Base-by-base conservation (phyloP, 2,329 filamentous ascomycete genomes). In the Curvularia eragrostidis region DNA sequence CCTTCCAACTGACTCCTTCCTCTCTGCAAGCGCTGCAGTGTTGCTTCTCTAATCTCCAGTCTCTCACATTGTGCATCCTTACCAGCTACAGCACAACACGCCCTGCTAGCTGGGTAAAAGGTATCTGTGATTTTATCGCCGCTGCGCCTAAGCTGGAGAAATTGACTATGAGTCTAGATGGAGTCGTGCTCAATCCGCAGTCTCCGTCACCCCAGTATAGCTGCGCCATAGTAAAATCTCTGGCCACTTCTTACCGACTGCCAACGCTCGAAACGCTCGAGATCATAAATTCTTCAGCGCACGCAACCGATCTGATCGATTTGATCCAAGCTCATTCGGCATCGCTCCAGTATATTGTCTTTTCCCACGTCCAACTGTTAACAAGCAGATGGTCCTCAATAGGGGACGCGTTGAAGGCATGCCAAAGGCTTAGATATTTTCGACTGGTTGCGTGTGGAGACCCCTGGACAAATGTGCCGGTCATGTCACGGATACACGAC, bases 151-250 rank as follows among this genome's bases (percentile, higher is more conserved):
- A 24, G 4, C 32, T 73, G 9, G 56, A 63, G 32, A 59, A 52
- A 12, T 53, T 75, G 12, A 51, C 65, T 6, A 30, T 74, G 13
- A 66, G 59, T 26, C 56, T 74, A 4, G 67, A 68, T 28, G 56
- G 64, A 26, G 52, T 48, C 15, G 34, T 38, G 3, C 36, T 24
- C 21, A 43, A 26, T 15, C 15, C 12, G 12, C 12, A 7, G 2
- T 43, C 41, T 36, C 34, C 44, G 9, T 21, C 61, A 5, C 62
- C 65, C 5, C 46, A 55, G 18, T 61, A 65, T 30, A 61, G 61
- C 18, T 61, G 62, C n/a, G 54, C 58, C n/a, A 51, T 70, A 9
- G 43, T 71, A 8, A 63, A 50, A 13, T 58, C 59, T 1, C 24
- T 73, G 3, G 59, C 65, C 1, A 42, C 58, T 38, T 51, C 64